Evolutionary conservation across 2,329 filamentous ascomycete genomes (phyloP).

Genomic region (Aspergillus sp.): DNA sequence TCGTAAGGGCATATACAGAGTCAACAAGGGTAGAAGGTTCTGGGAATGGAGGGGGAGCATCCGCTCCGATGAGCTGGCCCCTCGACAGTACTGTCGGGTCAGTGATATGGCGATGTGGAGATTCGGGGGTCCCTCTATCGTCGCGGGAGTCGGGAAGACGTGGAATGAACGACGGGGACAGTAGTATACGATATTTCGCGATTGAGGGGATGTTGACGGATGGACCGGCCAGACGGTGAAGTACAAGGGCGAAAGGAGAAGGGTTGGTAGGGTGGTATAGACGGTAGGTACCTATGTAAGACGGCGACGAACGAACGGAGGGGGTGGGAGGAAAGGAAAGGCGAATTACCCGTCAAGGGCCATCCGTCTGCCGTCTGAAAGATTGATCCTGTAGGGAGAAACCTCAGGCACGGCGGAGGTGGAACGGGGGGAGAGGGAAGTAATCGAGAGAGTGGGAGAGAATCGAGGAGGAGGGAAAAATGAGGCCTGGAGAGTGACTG

Average conservation of each 20-base stretch:
- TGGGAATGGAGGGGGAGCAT: constrained; percentile 22
- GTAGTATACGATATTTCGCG: constrained; percentile 5
- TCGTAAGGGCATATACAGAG: constrained; percentile 27
- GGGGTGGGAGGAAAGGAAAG: constrained; percentile 10
- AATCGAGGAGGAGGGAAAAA: constrained; percentile 6
- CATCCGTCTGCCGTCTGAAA: constrained; percentile 1
- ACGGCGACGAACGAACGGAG: constrained; percentile 17
- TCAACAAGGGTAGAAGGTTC: constrained; percentile 9
- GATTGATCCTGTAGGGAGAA: constrained; percentile 3
- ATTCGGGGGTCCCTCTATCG: background rate
- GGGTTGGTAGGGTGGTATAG: background rate
- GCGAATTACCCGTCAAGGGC: constrained; percentile 2
- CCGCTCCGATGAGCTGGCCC: constrained; percentile 26
- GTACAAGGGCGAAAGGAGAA: too few relatives aligned
- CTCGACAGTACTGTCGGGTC: constrained; percentile 23
- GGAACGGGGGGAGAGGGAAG: constrained; percentile 5
- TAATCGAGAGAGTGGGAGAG: background rate
- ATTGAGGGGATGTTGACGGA: constrained; percentile 3
- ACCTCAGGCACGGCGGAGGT: constrained; percentile 7
- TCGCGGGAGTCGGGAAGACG: background rate
- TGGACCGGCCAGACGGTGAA: background rate
- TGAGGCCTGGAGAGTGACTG: background rate
- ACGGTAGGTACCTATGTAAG: constrained; percentile 1
- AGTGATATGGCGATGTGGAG: too few relatives aligned
- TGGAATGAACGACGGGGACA: constrained; percentile 1